Conservation (phyloP, 495 filamentous ascomycete species). For the Parathielavia hyrcaniae region DNA sequence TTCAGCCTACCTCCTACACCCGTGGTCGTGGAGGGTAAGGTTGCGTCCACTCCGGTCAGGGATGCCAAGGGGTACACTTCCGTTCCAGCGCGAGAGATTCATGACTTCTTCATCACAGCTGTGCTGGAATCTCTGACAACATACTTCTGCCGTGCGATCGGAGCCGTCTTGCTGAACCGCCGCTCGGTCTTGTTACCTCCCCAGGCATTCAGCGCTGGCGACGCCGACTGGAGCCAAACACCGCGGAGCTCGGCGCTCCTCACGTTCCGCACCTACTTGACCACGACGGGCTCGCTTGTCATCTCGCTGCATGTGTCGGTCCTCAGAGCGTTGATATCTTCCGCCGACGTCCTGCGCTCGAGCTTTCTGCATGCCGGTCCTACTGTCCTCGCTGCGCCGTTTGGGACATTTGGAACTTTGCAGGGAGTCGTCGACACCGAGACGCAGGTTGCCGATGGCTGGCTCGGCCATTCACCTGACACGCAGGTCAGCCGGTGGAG, state of each 20-base stretch:
- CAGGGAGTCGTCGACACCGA: conserved; percentile 30
- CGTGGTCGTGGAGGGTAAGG: conserved; percentile 31
- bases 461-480: conserved; percentile 43
- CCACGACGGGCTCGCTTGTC: conserved; percentile 43
- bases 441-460: conserved; percentile 21
- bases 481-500: conserved; percentile 38
- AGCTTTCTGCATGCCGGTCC: conserved; percentile 33
- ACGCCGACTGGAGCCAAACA: conserved; percentile 21
- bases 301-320: conserved; percentile 40
- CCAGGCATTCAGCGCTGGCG: conserved; percentile 18
- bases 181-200: conserved; percentile 37
- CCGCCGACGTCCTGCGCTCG: conserved; percentile 34
- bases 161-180: conserved; percentile 41
- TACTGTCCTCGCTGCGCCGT: conserved; percentile 41
- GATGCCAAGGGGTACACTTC: conserved; percentile 29
- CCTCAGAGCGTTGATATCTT: conserved; percentile 34
- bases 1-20: conserved; percentile 18
- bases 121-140: conserved; percentile 41
- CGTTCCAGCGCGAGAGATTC: conserved; percentile 31
- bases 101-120: conserved; percentile 44
- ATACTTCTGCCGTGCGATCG: conserved; percentile 36
- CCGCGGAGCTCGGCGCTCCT: conserved; percentile 35
- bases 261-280: conserved; percentile 44
- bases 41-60: conserved; percentile 10
- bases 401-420: conserved; percentile 43